Percentiles rank a stretch among this genome's conserved stretches.
Conservation (phyloP, 805 yeast species). For the Tetrapisispora nanseiensis region DNA sequence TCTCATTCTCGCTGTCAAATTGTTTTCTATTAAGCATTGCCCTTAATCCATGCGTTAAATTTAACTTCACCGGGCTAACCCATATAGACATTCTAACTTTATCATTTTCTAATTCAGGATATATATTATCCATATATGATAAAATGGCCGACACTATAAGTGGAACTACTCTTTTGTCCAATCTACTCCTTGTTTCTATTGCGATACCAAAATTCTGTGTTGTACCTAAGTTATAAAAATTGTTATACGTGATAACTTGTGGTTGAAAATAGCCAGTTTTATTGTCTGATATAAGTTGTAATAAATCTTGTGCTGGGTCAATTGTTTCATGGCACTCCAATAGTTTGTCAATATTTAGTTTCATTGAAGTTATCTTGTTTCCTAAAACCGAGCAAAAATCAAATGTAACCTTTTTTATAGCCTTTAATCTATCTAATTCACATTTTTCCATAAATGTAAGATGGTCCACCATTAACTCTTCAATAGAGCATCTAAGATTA, state of each 20-base stretch:
- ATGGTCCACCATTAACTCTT: conserved; percentile 64
- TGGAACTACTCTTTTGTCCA: conserved; percentile 69
- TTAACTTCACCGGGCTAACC: conserved; percentile 55
- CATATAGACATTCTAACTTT: conserved; percentile 57
- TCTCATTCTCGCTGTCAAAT: conserved; percentile 26
- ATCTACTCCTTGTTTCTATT: conserved; percentile 56
- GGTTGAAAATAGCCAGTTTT: conserved; percentile 71
- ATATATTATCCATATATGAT: conserved; percentile 55
- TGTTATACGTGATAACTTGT: conserved; percentile 62
- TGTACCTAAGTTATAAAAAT: conserved; percentile 62
- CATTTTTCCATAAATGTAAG: conserved; percentile 71
- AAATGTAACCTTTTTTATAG: conserved; percentile 62
- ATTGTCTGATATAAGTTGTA: conserved; percentile 55
- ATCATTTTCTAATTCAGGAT: conserved; percentile 63
- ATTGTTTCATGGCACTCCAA: conserved; percentile 60
- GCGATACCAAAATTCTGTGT: conserved; percentile 74
- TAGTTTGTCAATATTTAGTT: conserved; percentile 50
- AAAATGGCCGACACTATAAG: conserved; percentile 51
- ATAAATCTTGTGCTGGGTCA: conserved; percentile 58
- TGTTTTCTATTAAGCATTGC: conserved; percentile 35
- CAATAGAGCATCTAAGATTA: conserved; percentile 57
- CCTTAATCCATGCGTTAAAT: conserved; percentile 53
- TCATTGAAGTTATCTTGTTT: conserved; percentile 47
- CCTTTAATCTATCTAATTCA: conserved; percentile 67
- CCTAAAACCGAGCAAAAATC: conserved; percentile 64